phyloP scores from a whole-genome alignment of 2,329 filamentous ascomycete species.

The Scleromitrula shiraiana region DNA sequence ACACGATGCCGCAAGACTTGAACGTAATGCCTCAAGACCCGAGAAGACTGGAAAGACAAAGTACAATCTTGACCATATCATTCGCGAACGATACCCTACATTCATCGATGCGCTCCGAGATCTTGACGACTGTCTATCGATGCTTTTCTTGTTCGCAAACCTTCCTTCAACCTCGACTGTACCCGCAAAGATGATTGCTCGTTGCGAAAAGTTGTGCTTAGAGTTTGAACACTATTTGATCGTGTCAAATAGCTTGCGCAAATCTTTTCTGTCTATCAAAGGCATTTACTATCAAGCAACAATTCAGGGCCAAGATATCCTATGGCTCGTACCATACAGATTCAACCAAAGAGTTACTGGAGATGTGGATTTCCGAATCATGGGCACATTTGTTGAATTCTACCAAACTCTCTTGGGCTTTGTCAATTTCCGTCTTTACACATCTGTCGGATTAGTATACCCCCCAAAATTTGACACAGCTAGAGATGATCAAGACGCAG shows the following conservation, averaged over 20 bases:
- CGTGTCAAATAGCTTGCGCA: conserved; percentile 79
- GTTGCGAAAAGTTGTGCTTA: conserved; percentile 84
- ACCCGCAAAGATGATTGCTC: conserved; percentile 88
- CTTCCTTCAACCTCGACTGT: conserved; percentile 84
- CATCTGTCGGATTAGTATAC: conserved; percentile 83
- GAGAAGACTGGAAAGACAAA: conserved; percentile 86
- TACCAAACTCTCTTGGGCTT: conserved; percentile 96
- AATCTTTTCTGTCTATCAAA: conserved; percentile 97
- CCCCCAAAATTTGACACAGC: conserved; percentile 85
- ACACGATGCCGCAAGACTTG: conserved; percentile 76
- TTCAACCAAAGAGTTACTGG: conserved; percentile 93
- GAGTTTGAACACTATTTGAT: conserved; percentile 99
- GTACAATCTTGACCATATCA: conserved; percentile 91
- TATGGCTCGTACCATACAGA: conserved; percentile 96
- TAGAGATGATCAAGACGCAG: conserved; percentile 83
- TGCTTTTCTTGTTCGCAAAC: conserved; percentile 96
- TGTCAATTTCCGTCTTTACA: conserved; percentile 93
- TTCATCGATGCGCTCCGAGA: conserved; percentile 92
- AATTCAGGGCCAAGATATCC: conserved; percentile 91
- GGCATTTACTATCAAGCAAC: conserved; percentile 99
- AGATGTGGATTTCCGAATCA: conserved; percentile 97
- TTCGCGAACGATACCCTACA: conserved; percentile 95
- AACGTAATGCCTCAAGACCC: conserved; percentile 76
- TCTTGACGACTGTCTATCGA: conserved; percentile 90
- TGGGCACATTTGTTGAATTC: conserved; percentile 98